phyloP scores from a whole-genome alignment of 2,329 filamentous ascomycete species.

The Alternaria dauci region DNA sequence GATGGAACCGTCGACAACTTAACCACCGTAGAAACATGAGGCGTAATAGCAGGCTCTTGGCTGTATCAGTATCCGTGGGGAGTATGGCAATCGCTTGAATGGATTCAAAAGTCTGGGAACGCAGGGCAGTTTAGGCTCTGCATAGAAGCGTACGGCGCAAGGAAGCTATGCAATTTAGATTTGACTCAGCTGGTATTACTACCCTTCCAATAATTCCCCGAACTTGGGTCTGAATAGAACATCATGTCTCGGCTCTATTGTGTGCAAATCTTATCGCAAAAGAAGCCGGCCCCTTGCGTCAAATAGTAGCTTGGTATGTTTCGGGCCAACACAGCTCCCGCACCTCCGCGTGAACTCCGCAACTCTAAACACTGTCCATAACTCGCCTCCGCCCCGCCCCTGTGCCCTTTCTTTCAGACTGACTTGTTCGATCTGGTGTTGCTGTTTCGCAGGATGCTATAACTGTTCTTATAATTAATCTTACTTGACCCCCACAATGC shows the following conservation, averaged over 20 bases:
- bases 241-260: slow-evolving; percentile 31
- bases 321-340: slow-evolving; percentile 36
- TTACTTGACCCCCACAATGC: slow-evolving; percentile 36
- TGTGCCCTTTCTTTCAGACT: slow-evolving; percentile 2
- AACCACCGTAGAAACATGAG: slow-evolving; percentile 1
- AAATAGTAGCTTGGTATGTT: slow-evolving; percentile 41
- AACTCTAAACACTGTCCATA: slow-evolving; percentile 21
- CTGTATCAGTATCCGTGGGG: slow-evolving; percentile 2
- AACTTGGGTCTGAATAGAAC: slow-evolving; percentile 40
- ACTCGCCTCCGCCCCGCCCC: slow-evolving; percentile 10
- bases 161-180: background rate
- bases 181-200: slow-evolving; percentile 2
- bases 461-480: background rate
- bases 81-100: slow-evolving; percentile 4
- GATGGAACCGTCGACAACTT: background rate
- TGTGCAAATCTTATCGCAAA: slow-evolving; percentile 20
- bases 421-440: background rate
- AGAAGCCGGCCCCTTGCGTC: slow-evolving; percentile 26
- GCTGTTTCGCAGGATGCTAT: slow-evolving; percentile 27
- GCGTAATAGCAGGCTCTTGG: slow-evolving; percentile 1
- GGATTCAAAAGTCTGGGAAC: background rate
- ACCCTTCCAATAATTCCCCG: slow-evolving; percentile 14
- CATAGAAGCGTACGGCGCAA: background rate
- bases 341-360: slow-evolving; percentile 43
- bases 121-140: slow-evolving; percentile 2